Evolutionary conservation across 371 early-diverging fungal species (phyloP), one percentile per base, ranked within the genome.

Genomic region (Mortierella polycephala): DNA sequence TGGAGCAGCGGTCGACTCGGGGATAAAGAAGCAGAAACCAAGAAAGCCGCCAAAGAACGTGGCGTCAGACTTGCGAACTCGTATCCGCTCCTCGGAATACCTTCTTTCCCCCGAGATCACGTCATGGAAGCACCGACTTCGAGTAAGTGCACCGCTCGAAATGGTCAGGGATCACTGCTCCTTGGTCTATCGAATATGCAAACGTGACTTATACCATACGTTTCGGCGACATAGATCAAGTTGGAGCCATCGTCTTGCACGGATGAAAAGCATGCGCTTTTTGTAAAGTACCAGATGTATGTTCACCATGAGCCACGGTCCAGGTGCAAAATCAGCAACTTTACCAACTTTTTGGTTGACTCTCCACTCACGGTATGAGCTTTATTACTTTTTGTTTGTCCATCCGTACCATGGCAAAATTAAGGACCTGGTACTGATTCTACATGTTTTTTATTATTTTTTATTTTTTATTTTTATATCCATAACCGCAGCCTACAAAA

Each of bases 241-340:
- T 59, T 90, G 46, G 92, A 91, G 47, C 89, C 86, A 21, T 83
- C 95, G 0, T 85, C 87, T 1, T 94, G 85, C 74, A 85, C 91
- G 3, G 81, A 89, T 61, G 95, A 92, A 50, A 93, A 93, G 51
- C 94, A 85, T 73, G 84, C 85, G 0, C 71, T 98, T 3, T 98
- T 91, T 77, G 56, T 77, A 11, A 89, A 89, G 64, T 98, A 97
- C 76, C 98, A 98, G 81, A 82, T 74, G 16, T 71, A 68, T 0
- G 80, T 98, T 21, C 98, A 98, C 80, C 69, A 90, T 7, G 97
- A 97, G 64, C 71, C 83, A n/a, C 83, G 83, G 5, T 69, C 74
- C 7, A 87, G 90, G 21, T 63, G 92, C 44, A 83, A 85, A 5
- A 72, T 75, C 21, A 14, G 55, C 5, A 72, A 85, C 1, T 98